These are phyloP conservation scores for Claviceps pusilla DNA, from an alignment of 2,329 filamentous ascomycete species.

Conservation along the genomic window DNA sequence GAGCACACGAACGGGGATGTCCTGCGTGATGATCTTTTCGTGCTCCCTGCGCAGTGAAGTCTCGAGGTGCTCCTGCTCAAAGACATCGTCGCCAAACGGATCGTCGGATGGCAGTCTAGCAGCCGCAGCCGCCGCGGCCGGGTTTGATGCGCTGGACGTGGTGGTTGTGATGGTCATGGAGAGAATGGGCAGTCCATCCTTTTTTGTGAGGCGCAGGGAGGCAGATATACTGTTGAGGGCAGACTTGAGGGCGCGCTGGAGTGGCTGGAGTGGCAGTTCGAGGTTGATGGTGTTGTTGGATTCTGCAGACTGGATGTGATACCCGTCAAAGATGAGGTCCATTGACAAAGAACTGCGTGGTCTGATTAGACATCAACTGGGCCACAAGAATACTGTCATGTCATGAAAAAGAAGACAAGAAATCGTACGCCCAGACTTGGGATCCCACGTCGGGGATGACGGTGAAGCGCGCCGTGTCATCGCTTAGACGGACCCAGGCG, in stretches of 20 bases:
- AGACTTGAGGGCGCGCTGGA: constrained; percentile 84
- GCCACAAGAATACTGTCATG: background rate
- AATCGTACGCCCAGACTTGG: constrained; percentile 82
- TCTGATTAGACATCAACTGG: background rate
- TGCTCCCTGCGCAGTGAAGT: constrained; percentile 51
- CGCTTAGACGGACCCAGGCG: constrained; percentile 78
- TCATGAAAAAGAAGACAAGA: constrained; percentile 11
- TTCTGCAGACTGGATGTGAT: constrained; percentile 74
- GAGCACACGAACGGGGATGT: constrained; percentile 87
- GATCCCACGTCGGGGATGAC: constrained; percentile 89
- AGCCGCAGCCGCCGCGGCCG: constrained; percentile 10
- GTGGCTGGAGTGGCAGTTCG: constrained; percentile 74
- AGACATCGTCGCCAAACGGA: constrained; percentile 27
- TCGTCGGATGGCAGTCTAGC: constrained; percentile 19
- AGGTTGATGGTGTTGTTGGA: constrained; percentile 84
- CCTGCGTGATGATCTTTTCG: constrained; percentile 86
- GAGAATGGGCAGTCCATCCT: constrained; percentile 71
- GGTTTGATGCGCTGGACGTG: constrained; percentile 30
- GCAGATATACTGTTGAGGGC: constrained; percentile 69
- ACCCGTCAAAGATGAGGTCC: constrained; percentile 77
- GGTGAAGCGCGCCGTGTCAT: constrained; percentile 81
- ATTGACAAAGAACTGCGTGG: constrained; percentile 38
- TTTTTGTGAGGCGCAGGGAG: constrained; percentile 81
- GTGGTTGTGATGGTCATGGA: constrained; percentile 79
- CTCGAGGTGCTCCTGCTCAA: constrained; percentile 36